These are phyloP conservation scores for Lepidium campestre DNA, from an alignment of 441 rosid species.

Conservation along the genomic window DNA sequence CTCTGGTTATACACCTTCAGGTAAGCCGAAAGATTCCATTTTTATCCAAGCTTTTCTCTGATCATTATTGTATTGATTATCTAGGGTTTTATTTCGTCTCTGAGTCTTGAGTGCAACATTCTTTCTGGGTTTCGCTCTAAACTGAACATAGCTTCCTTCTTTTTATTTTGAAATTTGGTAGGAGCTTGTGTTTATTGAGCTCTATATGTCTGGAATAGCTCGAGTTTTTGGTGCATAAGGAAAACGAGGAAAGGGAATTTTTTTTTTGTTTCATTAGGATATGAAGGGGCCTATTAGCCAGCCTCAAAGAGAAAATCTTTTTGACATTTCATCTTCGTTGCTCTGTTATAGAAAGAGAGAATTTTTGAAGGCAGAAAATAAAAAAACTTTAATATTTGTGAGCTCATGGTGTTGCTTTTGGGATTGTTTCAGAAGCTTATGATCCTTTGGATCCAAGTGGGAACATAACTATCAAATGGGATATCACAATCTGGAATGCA, in stretches of 20 bases:
- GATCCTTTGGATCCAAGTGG: constrained; percentile 88
- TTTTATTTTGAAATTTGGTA: neutral
- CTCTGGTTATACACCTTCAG: constrained; percentile 38
- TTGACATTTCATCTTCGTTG: neutral
- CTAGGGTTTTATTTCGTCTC: constrained; percentile 13
- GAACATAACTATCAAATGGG: constrained; percentile 93
- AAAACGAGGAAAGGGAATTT: neutral
- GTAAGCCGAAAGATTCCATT: constrained; percentile 26
- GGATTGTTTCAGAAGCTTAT: constrained; percentile 60
- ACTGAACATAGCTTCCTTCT: neutral
- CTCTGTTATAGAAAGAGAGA: neutral
- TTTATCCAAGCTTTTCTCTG: neutral
- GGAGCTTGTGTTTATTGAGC: neutral
- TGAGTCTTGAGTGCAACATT: constrained; percentile 4
- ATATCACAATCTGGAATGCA: constrained; percentile 66
- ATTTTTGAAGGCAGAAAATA: neutral
- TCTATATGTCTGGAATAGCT: neutral
- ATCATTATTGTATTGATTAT: neutral
- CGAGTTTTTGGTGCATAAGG: neutral
- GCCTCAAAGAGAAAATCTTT: neutral
- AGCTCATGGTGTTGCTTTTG: neutral
- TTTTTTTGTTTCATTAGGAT: neutral
- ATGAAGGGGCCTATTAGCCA: neutral
- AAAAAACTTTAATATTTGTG: neutral
- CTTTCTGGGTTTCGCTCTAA: neutral